Evolutionary conservation across 805 yeast species (phyloP).

Genomic region (Saturnispora mendoncae): DNA sequence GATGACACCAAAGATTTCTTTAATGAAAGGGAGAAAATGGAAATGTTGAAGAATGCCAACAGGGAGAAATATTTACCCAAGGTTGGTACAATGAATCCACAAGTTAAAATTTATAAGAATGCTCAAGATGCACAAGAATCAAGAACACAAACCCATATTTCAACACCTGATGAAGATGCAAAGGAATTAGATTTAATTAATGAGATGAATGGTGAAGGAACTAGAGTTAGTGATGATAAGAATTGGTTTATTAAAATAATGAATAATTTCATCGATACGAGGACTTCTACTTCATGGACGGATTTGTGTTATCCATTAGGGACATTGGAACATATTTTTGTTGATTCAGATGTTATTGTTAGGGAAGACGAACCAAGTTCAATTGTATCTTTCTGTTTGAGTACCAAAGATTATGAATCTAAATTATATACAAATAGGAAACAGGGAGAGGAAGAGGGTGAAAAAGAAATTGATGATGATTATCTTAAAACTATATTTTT

Average conservation of each 20-base stretch:
- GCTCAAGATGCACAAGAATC: slow-evolving; percentile 60
- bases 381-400: slow-evolving; percentile 83
- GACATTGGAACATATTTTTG: slow-evolving; percentile 82
- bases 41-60: slow-evolving; percentile 48
- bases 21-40: slow-evolving; percentile 65
- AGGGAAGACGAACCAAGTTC: slow-evolving; percentile 97
- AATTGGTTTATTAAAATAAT: slow-evolving; percentile 74
- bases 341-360: slow-evolving; percentile 86
- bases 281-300: slow-evolving; percentile 93
- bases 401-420: slow-evolving; percentile 67
- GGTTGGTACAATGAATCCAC: slow-evolving; percentile 68
- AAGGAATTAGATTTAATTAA: neutral
- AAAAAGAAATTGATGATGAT: neutral
- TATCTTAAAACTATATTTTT: slow-evolving; percentile 60
- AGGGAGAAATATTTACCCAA: slow-evolving; percentile 56
- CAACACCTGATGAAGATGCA: neutral
- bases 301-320: slow-evolving; percentile 77
- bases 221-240: slow-evolving; percentile 36
- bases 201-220: neutral
- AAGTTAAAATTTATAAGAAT: slow-evolving; percentile 82
- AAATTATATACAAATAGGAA: slow-evolving; percentile 12
- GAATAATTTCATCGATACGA: slow-evolving; percentile 93
- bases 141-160: neutral
- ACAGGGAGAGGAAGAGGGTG: neutral
- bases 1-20: slow-evolving; percentile 75